These are phyloP conservation scores for Chlamydomonas sp. DNA, from an alignment of 139 green algal species.

Conservation along the genomic window DNA sequence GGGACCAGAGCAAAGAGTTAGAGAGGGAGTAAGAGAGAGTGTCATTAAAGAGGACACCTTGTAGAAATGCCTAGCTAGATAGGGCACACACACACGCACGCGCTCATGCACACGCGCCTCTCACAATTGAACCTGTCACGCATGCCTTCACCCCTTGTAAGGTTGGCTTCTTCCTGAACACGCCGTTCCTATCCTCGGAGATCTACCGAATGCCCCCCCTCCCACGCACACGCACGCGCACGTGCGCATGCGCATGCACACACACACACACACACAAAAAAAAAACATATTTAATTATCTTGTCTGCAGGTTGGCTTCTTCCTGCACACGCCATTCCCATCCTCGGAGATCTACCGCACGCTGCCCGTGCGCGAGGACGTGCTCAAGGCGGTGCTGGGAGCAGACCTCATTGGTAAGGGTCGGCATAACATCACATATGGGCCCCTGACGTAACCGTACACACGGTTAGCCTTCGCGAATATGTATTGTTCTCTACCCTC, in stretches of 20 bases:
- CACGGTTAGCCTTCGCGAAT: no score
- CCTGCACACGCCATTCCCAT: constrained; percentile 87
- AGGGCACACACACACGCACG: background rate
- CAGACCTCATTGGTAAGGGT: constrained; percentile 81
- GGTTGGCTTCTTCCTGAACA: constrained; percentile 89
- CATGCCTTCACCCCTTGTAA: no score
- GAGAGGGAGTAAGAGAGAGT: no score
- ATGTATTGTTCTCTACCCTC: no score
- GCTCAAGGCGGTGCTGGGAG: constrained; percentile 68
- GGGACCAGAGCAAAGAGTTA: no score
- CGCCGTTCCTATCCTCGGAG: constrained; percentile 76
- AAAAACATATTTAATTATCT: no score
- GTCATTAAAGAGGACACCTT: no score
- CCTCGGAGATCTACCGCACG: constrained; percentile 71
- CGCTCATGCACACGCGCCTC: background rate
- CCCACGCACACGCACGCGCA: background rate
- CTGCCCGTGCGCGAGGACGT: constrained; percentile 71
- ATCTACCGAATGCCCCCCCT: constrained; percentile 62
- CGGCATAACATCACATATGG: no score
- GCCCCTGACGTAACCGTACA: no score
- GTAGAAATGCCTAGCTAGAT: no score
- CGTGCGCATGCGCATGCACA: background rate
- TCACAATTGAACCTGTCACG: no score
- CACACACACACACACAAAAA: background rate
- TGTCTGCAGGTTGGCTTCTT: constrained; percentile 83